Conservation (phyloP, 768 basidiomycete genomes). For the Suillus weaverae region DNA sequence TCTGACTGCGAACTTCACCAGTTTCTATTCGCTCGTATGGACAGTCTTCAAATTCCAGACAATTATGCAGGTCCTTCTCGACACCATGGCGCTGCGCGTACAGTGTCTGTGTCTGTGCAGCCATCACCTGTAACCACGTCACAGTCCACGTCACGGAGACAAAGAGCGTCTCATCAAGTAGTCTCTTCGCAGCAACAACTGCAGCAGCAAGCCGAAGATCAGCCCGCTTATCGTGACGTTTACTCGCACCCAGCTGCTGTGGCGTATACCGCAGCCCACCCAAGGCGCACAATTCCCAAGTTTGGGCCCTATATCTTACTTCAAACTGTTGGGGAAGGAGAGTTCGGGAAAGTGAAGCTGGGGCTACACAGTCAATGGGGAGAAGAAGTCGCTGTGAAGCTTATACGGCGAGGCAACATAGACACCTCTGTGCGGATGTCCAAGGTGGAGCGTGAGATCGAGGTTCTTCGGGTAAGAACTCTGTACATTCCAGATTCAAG, state of each 20-base stretch:
- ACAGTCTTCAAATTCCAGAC: constrained; percentile 47
- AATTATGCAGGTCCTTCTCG: constrained; percentile 46
- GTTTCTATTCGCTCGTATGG: constrained; percentile 20
- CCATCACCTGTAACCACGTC: constrained; percentile 46
- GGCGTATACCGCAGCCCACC: constrained; percentile 81
- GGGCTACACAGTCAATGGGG: constrained; percentile 92
- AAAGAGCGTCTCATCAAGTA: constrained; percentile 74
- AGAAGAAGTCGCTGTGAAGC: constrained; percentile 98
- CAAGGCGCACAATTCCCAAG: constrained; percentile 82
- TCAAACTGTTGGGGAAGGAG: constrained; percentile 96
- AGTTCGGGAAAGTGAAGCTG: constrained; percentile 99
- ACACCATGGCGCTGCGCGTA: constrained; percentile 42
- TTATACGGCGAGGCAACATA: constrained; percentile 91
- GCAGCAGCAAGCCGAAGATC: constrained; percentile 40
- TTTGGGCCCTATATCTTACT: constrained; percentile 96
- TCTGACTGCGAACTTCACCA: constrained; percentile 4
- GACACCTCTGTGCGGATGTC: constrained; percentile 84
- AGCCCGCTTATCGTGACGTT: constrained; percentile 63
- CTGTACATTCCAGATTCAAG: background rate
- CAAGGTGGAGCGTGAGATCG: constrained; percentile 97
- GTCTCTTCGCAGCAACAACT: constrained; percentile 50
- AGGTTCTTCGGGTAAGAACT: constrained; percentile 82
- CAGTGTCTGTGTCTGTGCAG: constrained; percentile 59
- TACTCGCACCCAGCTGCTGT: constrained; percentile 84
- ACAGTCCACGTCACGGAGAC: constrained; percentile 48